Evolutionary conservation across 176 grass and related monocot genomes (phyloP).

Genomic region (Areca catechu): DNA sequence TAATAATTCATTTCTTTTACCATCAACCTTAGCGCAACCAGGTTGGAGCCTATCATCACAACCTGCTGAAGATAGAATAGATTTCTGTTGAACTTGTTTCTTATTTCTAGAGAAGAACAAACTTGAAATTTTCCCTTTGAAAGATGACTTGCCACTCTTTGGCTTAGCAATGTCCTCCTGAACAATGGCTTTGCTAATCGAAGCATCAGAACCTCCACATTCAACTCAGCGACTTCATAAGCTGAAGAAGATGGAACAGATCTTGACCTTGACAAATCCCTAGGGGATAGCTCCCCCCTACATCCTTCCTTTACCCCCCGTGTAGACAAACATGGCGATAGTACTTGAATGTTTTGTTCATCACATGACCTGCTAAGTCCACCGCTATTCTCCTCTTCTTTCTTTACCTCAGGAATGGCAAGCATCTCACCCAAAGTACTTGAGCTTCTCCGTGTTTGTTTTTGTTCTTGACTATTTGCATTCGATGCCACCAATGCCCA

Average conservation of each 20-base stretch:
- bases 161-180: constrained; percentile 36
- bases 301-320: neutral
- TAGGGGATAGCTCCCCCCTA: neutral
- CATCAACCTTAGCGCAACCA: constrained; percentile 2
- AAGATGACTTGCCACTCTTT: constrained; percentile 52
- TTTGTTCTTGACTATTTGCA: constrained; percentile 41
- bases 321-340: constrained; percentile 15
- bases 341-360: constrained; percentile 25
- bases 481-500: constrained; percentile 60
- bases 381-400: constrained; percentile 32
- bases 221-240: constrained; percentile 25
- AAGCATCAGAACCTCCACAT: constrained; percentile 8
- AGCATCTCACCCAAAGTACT: constrained; percentile 92
- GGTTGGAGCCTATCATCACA: constrained; percentile 16
- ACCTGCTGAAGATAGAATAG: constrained; percentile 10
- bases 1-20: constrained; percentile 13
- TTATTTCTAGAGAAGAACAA: constrained; percentile 71
- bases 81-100: constrained; percentile 32
- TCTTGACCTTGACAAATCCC: constrained; percentile 46
- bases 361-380: constrained; percentile 8
- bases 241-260: constrained; percentile 52
- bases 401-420: constrained; percentile 50
- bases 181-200: constrained; percentile 5
- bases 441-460: constrained; percentile 27
- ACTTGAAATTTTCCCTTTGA: constrained; percentile 67